Base-by-base conservation (phyloP, 192 early-diverging fungal species). In the Backusella psychrophila region DNA sequence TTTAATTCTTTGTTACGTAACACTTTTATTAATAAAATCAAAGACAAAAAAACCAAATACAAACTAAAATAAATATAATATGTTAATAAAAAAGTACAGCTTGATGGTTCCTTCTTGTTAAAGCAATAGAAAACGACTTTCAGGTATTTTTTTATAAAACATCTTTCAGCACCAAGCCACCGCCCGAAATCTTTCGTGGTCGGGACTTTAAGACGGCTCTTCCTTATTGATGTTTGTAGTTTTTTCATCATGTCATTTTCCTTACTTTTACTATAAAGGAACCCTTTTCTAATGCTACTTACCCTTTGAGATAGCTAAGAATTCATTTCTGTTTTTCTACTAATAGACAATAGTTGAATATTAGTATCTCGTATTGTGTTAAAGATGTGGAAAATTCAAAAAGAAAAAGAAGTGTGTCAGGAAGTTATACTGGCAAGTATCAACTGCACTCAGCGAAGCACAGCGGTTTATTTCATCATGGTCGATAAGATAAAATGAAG, bases 391-490 rank as follows among this genome's bases (percentile, higher is more conserved):
- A 52, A 15, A n/a, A 52, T 23, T 44, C 42, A 33, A 53, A 63
- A 63, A 26, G 17, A 21, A 59, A 59, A 56, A 8, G 11, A 59
- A 63, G 56, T 63, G 56, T 63, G 80, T 81, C 80, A 81, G 80
- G 76, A 75, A 73, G 59, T 71, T 81, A 75, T 81, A 81, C 80
- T 81, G 80, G 80, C 80, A 81, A 81, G 80, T 81, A 81, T 75
- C 80, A 72, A 77, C 80, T 75, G 77, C 76, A 73, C 80, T 81
- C 80, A 81, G 80, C 80, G 80, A 77, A 81, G 80, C 80, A 77
- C 77, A 75, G 80, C 76, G 80, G 76, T 52, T 81, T 81, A 46
- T 78, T 66, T 81, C 80, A 70, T 74, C 80, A 81, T 81, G 80
- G 80, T 81, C 80, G 80, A 81, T 81, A 81, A 75, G 80, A 74